Base-by-base conservation (phyloP, 139 green algal genomes). In the Asterochloris sp. region DNA sequence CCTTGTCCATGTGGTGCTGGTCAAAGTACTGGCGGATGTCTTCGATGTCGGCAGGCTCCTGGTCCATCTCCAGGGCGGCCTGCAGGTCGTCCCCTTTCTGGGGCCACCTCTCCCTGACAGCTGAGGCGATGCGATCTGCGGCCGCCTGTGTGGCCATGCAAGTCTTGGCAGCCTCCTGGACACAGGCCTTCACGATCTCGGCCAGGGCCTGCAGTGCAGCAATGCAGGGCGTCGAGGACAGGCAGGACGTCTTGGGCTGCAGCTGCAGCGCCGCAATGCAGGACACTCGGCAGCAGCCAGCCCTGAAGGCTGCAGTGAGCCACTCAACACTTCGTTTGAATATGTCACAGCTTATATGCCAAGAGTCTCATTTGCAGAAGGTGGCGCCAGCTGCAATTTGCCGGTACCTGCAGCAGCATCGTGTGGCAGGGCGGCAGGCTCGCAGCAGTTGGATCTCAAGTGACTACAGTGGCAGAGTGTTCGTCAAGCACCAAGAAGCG, bases 1-100 rank as follows among this genome's bases (percentile, higher is more conserved):
- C 54, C 26, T 78, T 84, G 16, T 71, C 60, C 15, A 11, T 71
- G 63, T 73, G 79, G 27, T 78, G 74, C 61, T 62, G 27, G 17
- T 73, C 60, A 83, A 90, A 80, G 60, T 69, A 80, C 12, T 24
- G 24, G n/a, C 76, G 67, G 60, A 80, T 62, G 68, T 61, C 76
- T 21, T 80, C 76, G 68, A 80, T 80, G 23, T 62, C 4, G 38
- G 76, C 47, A 24, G 23, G 21, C 11, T n/a, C 38, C 27, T 21
- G 17, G 14, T 29, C 16, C 13, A 38, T 63, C 14, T 29, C 60
- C 47, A 13, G 9, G 6, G 24, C 61, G 47, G 67, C 76, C 19
- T 69, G 60, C 9, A 26, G 4, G 47, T 64, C 61, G 10, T 68
- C 60, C 23, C 47, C 76, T 38, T 61, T 14, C 23, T 80, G 21